phyloP scores from a whole-genome alignment of 495 filamentous ascomycete species.

The Pseudoneurospora amorphoporcata region DNA sequence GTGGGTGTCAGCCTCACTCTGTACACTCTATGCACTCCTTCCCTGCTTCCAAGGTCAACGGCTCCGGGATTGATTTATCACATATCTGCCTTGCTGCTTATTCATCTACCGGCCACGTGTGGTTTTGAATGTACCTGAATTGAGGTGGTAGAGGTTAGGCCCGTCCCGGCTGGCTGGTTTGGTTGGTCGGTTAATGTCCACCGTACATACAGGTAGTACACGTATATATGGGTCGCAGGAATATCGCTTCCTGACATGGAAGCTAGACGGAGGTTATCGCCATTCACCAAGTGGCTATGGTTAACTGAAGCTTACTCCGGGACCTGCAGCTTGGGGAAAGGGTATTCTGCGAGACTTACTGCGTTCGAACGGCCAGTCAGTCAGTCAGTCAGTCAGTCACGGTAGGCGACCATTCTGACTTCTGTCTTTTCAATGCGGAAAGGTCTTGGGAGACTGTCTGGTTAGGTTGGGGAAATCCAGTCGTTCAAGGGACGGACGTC shows the following conservation, averaged over 20 bases:
- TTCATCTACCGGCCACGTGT: background rate
- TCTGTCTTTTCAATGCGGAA: background rate
- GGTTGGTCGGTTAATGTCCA: background rate
- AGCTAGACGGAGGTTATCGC: background rate
- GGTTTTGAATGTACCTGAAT: background rate
- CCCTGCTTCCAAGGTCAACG: background rate
- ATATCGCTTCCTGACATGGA: background rate
- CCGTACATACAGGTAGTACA: background rate
- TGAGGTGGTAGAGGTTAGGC: background rate
- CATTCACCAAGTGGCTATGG: background rate
- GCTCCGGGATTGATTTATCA: background rate
- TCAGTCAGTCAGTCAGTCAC: background rate
- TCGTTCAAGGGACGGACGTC: background rate
- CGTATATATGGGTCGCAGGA: background rate
- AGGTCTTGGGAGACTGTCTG: background rate
- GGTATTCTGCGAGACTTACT: too few species aligned
- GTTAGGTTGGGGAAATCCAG: background rate
- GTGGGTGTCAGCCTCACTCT: background rate
- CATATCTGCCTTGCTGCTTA: background rate
- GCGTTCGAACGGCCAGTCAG: background rate
- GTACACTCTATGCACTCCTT: background rate
- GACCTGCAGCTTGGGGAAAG: background rate
- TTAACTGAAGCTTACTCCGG: background rate
- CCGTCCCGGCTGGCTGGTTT: background rate
- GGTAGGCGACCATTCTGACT: background rate